These are phyloP conservation scores for Melaleuca quinquenervia DNA, from an alignment of 345 rosid species.

Conservation along the genomic window DNA sequence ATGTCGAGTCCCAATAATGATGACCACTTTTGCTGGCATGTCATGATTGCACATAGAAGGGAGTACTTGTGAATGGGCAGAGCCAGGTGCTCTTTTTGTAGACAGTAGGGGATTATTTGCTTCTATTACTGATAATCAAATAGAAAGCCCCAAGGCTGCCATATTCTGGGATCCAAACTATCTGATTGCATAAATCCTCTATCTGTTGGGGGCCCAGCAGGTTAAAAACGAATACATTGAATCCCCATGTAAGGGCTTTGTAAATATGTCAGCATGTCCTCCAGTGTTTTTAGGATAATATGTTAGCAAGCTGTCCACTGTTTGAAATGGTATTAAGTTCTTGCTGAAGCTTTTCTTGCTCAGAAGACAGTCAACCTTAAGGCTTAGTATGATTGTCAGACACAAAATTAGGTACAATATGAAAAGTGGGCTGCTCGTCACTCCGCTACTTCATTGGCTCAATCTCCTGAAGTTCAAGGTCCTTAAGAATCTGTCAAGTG, in stretches of 20 bases:
- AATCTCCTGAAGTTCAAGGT: neutral
- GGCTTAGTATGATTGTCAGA: neutral
- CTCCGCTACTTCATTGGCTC: neutral
- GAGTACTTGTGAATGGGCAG: constrained; percentile 6
- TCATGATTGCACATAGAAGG: constrained; percentile 6
- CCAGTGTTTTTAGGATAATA: neutral
- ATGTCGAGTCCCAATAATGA: neutral
- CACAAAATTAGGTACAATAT: neutral
- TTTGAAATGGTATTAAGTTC: neutral
- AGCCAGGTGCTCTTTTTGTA: neutral
- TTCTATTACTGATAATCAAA: neutral
- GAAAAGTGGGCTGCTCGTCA: neutral
- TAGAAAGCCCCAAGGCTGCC: neutral
- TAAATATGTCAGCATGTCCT: neutral
- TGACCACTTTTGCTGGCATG: constrained; percentile 4
- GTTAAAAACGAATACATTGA: neutral
- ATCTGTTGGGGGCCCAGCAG: neutral
- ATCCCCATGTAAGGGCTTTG: neutral
- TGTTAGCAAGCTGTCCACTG: neutral
- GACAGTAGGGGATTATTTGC: neutral
- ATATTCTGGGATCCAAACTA: neutral
- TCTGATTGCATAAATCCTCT: neutral
- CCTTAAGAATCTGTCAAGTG: neutral
- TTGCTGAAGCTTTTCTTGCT: neutral
- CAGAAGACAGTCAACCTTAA: neutral